Evolutionary conservation across 257 asterid genomes (phyloP), one percentile per base, ranked within the genome.

Genomic region (Jacaranda mimosifolia): DNA sequence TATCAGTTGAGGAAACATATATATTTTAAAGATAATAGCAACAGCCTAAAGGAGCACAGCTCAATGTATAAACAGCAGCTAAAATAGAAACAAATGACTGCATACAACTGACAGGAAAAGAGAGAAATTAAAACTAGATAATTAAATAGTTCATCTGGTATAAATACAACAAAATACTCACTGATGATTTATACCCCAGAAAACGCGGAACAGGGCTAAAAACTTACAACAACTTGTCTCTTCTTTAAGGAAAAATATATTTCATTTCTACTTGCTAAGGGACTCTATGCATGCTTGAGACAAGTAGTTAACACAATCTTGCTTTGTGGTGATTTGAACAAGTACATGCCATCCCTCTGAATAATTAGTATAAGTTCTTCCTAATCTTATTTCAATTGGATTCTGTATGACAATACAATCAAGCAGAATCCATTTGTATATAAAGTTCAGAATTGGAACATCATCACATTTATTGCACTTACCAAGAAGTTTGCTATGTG

Each of bases 301-400:
- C 49, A 71, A 38, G 42, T 7, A 68, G 36, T 21, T 51, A 45
- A 74, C 53, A 53, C 79, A 63, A 40, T 21, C 73, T 38, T 74
- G 78, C 48, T 42, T 7, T 40, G 21, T 8, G 63, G 77, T 40
- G 63, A 59, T 57, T 72, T 8, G 17, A 58, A 42, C 46, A 78
- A 38, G 77, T 63, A 68, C 39, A 55, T 11, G 14, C 26, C 19
- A 18, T n/a, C 39, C 39, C 49, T 59, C 7, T 65, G 70, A 3
- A 46, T 68, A 26, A 68, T 4, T 9, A 58, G 36, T 15, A 7
- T 26, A 56, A 43, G 5, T 57, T 32, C 2, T 52, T 17, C 48
- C 62, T 40, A 42, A 69, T 32, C 71, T 79, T 83, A 72, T 76
- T 71, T 72, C 60, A 35, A 72, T 21, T 21, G 38, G 68, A 71